Base-by-base conservation (phyloP, 2,329 filamentous ascomycete genomes). In the Chrysoporthe deuterocubensis region DNA sequence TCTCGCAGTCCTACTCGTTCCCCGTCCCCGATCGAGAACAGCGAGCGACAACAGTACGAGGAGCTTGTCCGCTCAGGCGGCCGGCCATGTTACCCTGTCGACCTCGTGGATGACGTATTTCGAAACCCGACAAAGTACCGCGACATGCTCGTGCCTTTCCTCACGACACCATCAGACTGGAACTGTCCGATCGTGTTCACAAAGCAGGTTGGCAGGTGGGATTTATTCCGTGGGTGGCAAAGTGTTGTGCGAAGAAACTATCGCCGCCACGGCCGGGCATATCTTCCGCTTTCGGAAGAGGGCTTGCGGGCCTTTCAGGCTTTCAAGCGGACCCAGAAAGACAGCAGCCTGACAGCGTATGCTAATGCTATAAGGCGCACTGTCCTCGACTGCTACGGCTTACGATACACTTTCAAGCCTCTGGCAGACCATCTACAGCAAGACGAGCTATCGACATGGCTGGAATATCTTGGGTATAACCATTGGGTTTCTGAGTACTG, bases 131-230 rank as follows among this genome's bases (percentile, higher is more conserved):
- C 18, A 44, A 60, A 60, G 14, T 8, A 60, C 44, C 18, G 40
- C 40, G 8, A 60, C n/a, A n/a, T 60, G 14, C 57, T 60, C 14
- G n/a, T 60, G 40, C 40, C 57, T 21, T 60, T 60, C 18, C 40
- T 60, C 11, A 60, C 57, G 8, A 60, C 40, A 26, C 40, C n/a
- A 26, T 60, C 40, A 44, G 40, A 60, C 37, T 60, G n/a, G 57
- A 18, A 60, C 18, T 60, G 57, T 37, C n/a, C n/a, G 37, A 14
- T 60, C 16, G n/a, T 60, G 21, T 60, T 44, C 8, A 44, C 40
- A 44, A 60, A 60, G 57, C 40, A 60, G 57, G n/a, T 60, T n/a
- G 40, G 57, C n/a, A 44, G 40, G 21, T 60, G 11, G 57, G 21
- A 4, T 32, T 14, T 4, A 37, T 60, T 44, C 40, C 40, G 40